phyloP scores from a whole-genome alignment of 2,329 filamentous ascomycete genomes.

The Torrubiella hemipterigena region DNA sequence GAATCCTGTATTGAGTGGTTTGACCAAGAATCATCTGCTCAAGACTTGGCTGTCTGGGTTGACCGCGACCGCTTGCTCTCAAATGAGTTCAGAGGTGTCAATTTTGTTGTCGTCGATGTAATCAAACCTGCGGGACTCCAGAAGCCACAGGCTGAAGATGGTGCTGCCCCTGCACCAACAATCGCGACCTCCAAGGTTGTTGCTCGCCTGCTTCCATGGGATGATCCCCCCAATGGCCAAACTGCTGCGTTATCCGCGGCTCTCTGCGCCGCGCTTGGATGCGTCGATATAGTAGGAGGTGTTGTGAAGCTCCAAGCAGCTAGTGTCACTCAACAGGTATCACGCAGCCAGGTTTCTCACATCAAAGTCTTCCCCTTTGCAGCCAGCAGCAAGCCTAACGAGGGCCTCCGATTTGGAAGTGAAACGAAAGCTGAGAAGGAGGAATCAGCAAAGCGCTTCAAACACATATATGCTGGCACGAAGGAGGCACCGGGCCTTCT shows the following conservation, averaged over 20 bases:
- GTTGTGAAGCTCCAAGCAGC: constrained; percentile 81
- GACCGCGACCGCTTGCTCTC: constrained; percentile 64
- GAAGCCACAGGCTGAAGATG: constrained; percentile 55
- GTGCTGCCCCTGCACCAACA: constrained; percentile 40
- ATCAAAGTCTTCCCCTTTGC: constrained; percentile 77
- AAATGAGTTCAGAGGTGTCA: constrained; percentile 62
- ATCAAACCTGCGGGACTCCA: constrained; percentile 71
- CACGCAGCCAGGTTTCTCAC: constrained; percentile 49
- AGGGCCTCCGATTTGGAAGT: constrained; percentile 74
- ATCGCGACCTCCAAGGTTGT: constrained; percentile 48
- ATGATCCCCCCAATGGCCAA: constrained; percentile 72
- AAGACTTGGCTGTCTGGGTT: constrained; percentile 67
- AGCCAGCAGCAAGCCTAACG: constrained; percentile 39
- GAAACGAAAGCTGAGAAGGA: constrained; percentile 76
- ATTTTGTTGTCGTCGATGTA: constrained; percentile 74
- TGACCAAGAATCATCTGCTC: constrained; percentile 47
- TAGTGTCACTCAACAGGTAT: constrained; percentile 45
- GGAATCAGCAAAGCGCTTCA: constrained; percentile 60
- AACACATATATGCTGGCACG: constrained; percentile 53
- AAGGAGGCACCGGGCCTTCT: constrained; percentile 51
- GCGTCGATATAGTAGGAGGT: constrained; percentile 66
- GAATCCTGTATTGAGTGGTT: constrained; percentile 64
- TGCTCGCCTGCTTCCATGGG: constrained; percentile 66
- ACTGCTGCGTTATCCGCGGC: constrained; percentile 68
- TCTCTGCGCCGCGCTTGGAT: constrained; percentile 63